Evolutionary conservation across 148 eudicot genomes (phyloP), one percentile per base, ranked within the genome.

Genomic region (Rhododendron griersonianum): DNA sequence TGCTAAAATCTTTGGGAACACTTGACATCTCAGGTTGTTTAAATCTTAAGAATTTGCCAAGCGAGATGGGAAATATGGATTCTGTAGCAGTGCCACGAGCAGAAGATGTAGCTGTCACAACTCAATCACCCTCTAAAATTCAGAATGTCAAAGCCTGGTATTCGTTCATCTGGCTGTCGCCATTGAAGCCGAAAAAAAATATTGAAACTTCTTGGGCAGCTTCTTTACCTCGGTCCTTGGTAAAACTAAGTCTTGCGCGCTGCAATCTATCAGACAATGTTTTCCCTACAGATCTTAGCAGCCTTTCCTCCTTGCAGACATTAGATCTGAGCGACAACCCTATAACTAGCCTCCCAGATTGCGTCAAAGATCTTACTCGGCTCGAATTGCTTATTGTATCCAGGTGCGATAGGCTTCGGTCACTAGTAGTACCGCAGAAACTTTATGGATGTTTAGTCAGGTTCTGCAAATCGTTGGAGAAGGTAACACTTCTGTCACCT

Each of bases 21-120:
- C 77, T 83, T 25, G 41, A 35, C 75, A 35, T 83, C 48, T 61
- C 76, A 14, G 85, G 85, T 39, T 83, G 85, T 53, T 83, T 76
- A 39, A 83, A 63, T 83, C 51, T 83, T 0, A 13, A 35, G 21
- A 14, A 21, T 15, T 77, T 19, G 25, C 80, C 80, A 19, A 19
- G 3, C 4, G 11, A 39, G 3, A 77, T 77, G 48, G 19, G 47
- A 3, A 19, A 41, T 15, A 77, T 77, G 50, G 48, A 77, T 5
- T 77, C 51, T 39, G 4, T 77, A n/a, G n/a, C 30, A 65, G 71
- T n/a, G 30, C 71, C 9, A 2, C 65, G 65, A 59, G 65, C 65
- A 0, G 33, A 69, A 19, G 18, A 59, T 28, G 75, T 10, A 8
- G 7, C 37, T n/a, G 13, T 13, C 35, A n/a, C 25, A 30, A 28